Conservation (phyloP, 2,329 filamentous ascomycete species). For the Ophidiomyces ophidiicola region DNA sequence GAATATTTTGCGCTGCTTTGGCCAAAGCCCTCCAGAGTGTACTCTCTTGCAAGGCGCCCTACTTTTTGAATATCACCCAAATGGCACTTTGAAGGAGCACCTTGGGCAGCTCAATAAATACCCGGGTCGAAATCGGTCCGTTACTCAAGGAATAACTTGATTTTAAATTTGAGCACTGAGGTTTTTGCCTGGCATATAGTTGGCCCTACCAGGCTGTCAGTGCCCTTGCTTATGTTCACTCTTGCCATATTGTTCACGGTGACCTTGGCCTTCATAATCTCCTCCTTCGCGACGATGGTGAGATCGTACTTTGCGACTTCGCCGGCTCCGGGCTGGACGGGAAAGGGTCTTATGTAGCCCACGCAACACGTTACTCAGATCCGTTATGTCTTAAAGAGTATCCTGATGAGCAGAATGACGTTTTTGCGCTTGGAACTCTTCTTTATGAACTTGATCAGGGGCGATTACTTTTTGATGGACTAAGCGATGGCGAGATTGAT, state of each 20-base stretch:
- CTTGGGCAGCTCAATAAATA: slow-evolving; percentile 6
- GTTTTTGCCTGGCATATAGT: too few species aligned
- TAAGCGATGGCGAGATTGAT: slow-evolving; percentile 3
- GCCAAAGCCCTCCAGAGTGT: not conserved
- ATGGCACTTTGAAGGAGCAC: slow-evolving; percentile 1
- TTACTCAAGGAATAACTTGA: too few species aligned
- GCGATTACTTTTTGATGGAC: not conserved
- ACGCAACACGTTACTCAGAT: slow-evolving; percentile 1
- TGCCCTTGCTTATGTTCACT: slow-evolving; percentile 13
- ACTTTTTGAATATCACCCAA: slow-evolving; percentile 7
- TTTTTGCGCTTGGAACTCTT: slow-evolving; percentile 9
- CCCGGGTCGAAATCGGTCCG: too few species aligned
- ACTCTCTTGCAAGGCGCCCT: not conserved
- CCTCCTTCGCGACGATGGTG: slow-evolving; percentile 17
- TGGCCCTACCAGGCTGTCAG: slow-evolving; percentile 15
- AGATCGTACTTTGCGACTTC: slow-evolving; percentile 18
- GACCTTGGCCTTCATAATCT: slow-evolving; percentile 18
- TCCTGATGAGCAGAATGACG: slow-evolving; percentile 5
- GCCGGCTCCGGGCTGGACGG: slow-evolving; percentile 15
- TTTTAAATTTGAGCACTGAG: too few species aligned
- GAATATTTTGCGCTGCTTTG: slow-evolving; percentile 5
- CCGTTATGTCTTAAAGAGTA: not conserved
- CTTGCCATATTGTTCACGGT: slow-evolving; percentile 13
- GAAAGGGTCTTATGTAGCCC: not conserved
- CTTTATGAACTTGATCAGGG: slow-evolving; percentile 8